Base-by-base conservation (phyloP, 2,329 filamentous ascomycete genomes). In the Ophiobolus disseminans region DNA sequence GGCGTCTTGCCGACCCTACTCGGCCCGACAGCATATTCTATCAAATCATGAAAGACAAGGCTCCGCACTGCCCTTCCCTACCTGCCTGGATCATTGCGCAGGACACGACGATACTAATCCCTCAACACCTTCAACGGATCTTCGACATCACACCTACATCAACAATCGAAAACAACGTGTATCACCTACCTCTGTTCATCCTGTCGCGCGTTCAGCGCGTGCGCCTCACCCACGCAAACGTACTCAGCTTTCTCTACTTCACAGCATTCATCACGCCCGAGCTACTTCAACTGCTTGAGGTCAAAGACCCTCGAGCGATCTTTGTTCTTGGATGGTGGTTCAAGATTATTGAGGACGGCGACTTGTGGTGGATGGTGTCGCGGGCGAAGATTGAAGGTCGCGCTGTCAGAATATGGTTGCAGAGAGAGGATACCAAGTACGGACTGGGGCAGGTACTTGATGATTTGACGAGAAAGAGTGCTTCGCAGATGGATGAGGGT, bases 271-370 rank as follows among this genome's bases (percentile, higher is more conserved):
- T 83, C 38, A 72, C 76, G 14, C 62, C 73, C 0, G 68, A 70
- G 0, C 84, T 78, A 55, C 72, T 74, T 10, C 40, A 38, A 0
- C 51, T 85, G n/a, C 58, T 86, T 1, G 66, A 76, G 36, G 28
- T 53, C 0, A 85, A 82, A 50, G 83, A 86, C 35, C 68, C 78
- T 0, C 71, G 76, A 21, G 83, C 82, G 0, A 59, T 86, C 50
- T 62, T 85, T 9, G 57, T 86, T 26, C 64, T 86, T n/a, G 74
- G 78, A 0, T 82, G 80, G 66, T 86, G 82, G 82, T 82, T 80
- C 62, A 77, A 78, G 8, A 78, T 79, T 39, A 30, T 68, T 26
- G 46, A 50, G 3, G 34, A 52, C 16, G 59, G 56, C 1, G 53
- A 58, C 8, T 14, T 66, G 19, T 70, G 66, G 67, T 69, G 67